Percentiles rank a stretch among this genome's conserved stretches.
Evolutionary conservation across 2,329 filamentous ascomycete genomes (phyloP).

Genomic region (Phaeosphaeria sp.): DNA sequence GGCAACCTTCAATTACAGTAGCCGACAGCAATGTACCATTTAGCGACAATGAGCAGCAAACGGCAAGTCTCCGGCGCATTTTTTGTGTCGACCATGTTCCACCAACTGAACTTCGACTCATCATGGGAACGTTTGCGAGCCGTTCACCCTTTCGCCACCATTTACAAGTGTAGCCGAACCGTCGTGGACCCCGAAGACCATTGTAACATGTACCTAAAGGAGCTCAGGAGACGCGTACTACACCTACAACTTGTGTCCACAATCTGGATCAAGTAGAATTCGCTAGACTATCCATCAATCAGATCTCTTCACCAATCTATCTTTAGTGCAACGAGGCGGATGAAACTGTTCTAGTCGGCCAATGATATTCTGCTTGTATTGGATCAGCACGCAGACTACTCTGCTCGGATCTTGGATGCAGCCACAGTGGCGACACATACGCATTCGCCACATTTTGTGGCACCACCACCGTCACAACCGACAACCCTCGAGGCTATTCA

Average conservation of each 20-base stretch:
- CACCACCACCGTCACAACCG: neutral
- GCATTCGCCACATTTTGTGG: slow-evolving; percentile 1
- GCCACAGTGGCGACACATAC: slow-evolving; percentile 6
- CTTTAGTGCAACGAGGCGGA: slow-evolving; percentile 1
- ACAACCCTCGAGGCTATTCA: neutral
- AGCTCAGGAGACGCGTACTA: slow-evolving; percentile 18
- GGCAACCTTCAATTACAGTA: neutral
- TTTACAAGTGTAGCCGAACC: slow-evolving; percentile 9
- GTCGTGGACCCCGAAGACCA: slow-evolving; percentile 15
- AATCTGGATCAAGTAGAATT: slow-evolving; percentile 1
- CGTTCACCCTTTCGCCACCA: slow-evolving; percentile 4
- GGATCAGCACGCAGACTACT: slow-evolving; percentile 1
- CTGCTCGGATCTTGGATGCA: neutral
- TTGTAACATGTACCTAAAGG: neutral
- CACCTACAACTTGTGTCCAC: slow-evolving; percentile 2
- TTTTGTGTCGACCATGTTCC: neutral
- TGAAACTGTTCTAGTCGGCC: neutral
- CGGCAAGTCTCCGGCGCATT: neutral
- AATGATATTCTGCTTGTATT: slow-evolving; percentile 4
- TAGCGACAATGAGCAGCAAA: neutral
- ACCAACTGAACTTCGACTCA: neutral
- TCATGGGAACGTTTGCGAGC: slow-evolving; percentile 6
- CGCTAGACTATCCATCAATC: slow-evolving; percentile 5
- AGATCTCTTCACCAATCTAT: slow-evolving; percentile 8
- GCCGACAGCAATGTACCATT: neutral